A percentile compares a stretch with the other conserved stretches of the same genome.
Evolutionary conservation across 768 basidiomycete species (phyloP).

Genomic region (Neoboletus brunneissimus): DNA sequence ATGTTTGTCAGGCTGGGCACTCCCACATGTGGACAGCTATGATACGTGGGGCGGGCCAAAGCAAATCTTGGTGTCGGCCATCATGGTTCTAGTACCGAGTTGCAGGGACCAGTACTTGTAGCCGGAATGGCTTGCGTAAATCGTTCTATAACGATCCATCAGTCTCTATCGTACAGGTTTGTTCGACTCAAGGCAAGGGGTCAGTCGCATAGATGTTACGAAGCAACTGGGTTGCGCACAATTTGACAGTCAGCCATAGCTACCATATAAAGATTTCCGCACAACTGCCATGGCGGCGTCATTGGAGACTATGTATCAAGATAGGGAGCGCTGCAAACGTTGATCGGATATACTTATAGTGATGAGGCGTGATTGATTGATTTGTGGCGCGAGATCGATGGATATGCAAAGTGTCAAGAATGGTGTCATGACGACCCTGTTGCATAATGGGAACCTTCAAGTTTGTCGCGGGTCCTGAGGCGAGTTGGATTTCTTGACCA

Average conservation of each 20-base stretch:
- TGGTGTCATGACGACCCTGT: background rate
- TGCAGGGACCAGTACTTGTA: background rate
- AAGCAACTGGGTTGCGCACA: background rate
- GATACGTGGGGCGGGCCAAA: too few species aligned
- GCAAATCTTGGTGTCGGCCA: constrained; percentile 5
- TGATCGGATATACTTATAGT: background rate
- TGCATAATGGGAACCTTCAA: background rate
- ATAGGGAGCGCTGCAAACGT: background rate
- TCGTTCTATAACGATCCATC: background rate
- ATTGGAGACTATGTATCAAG: background rate
- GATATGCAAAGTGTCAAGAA: background rate
- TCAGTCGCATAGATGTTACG: background rate
- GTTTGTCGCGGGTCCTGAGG: too few species aligned
- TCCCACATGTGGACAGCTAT: background rate
- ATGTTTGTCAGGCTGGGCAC: background rate
- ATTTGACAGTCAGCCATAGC: background rate
- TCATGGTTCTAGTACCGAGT: background rate
- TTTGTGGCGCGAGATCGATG: background rate
- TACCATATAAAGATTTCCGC: background rate
- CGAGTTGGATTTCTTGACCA: too few species aligned
- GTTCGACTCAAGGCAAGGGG: background rate
- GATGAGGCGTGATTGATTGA: background rate
- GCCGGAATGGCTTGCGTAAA: background rate
- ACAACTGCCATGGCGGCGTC: background rate
- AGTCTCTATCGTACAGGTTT: background rate